Base-by-base conservation (phyloP, 1,284 basidiomycete species). In the Ganoderma resinaceum region DNA sequence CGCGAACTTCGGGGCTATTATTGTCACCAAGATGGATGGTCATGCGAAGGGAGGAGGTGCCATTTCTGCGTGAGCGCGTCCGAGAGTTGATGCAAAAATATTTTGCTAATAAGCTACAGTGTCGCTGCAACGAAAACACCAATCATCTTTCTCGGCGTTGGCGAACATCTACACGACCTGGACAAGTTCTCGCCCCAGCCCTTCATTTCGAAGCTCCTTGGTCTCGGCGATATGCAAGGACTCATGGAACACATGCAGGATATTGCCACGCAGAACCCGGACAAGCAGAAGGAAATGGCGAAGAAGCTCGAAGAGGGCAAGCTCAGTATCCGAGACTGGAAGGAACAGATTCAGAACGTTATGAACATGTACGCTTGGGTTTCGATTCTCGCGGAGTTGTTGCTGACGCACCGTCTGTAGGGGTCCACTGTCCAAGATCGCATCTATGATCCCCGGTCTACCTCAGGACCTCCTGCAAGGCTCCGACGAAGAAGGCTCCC, bases 1-100 rank as follows among this genome's bases (percentile, higher is more conserved):
- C 72, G 95, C 97, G 18, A 91, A 98, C 78, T 99, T 99, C 80
- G 98, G 97, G 74, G 97, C 97, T 0, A 99, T 99, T 76, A 98
- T 99, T 73, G 97, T 99, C 23, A 99, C 98, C 29, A 99, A 99
- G 83, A 96, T 99, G 89, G 98, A 99, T 76, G 98, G 98, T 7
- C 98, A 99, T 79, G 98, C 98, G 1, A 99, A 99, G 80, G 98
- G 98, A 73, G 98, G 98, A 81, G 98, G 98, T 69, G 98, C 98
- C 42, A 99, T 99, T 72, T 99, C 98, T 60, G 97, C 97, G 96
- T 97, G 81, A 73, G 94, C 86, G 40, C n/a, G 3, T 43, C 3
- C 9, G 3, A 40, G 63, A 69, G 14, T 18, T 12, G 2, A 9
- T 62, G 29, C 62, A 12, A 58, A 53, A 40, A 52, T 61, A 52